Evolutionary conservation across 208 protist species (phyloP).

Genomic region (Tetramitus jugosus): DNA sequence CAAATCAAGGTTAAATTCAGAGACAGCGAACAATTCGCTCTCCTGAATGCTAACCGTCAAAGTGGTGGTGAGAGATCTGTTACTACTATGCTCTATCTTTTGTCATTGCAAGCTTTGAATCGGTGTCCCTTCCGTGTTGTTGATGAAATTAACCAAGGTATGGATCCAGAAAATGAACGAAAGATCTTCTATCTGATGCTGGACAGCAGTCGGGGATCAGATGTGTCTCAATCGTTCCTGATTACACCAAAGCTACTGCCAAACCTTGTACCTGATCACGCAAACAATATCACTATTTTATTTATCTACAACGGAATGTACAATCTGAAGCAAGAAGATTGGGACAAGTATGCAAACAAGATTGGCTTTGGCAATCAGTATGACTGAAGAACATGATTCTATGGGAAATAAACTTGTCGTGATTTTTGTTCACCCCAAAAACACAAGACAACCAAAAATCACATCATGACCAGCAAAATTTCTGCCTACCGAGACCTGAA

Average conservation of each 20-base stretch:
- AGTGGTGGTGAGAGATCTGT: constrained; percentile 45
- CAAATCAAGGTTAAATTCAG: constrained; percentile 36
- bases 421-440: too few relatives aligned
- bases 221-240: constrained; percentile 19
- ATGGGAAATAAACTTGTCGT: too few relatives aligned
- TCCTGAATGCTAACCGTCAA: constrained; percentile 28
- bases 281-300: constrained; percentile 15
- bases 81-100: constrained; percentile 61
- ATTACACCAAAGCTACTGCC: constrained; percentile 26
- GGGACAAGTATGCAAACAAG: background rate
- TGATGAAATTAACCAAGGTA: constrained; percentile 51
- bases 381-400: too few relatives aligned
- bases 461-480: too few relatives aligned
- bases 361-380: too few relatives aligned
- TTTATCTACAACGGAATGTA: constrained; percentile 22
- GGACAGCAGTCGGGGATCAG: background rate
- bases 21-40: background rate
- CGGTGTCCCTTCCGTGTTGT: constrained; percentile 67
- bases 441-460: too few relatives aligned
- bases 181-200: constrained; percentile 29
- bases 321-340: background rate
- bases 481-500: too few relatives aligned
- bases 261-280: constrained; percentile 7
- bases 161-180: constrained; percentile 33
- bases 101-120: constrained; percentile 60